Evolutionary conservation across 1,284 basidiomycete species (phyloP).

Genomic region (Ceratobasidium sp.): DNA sequence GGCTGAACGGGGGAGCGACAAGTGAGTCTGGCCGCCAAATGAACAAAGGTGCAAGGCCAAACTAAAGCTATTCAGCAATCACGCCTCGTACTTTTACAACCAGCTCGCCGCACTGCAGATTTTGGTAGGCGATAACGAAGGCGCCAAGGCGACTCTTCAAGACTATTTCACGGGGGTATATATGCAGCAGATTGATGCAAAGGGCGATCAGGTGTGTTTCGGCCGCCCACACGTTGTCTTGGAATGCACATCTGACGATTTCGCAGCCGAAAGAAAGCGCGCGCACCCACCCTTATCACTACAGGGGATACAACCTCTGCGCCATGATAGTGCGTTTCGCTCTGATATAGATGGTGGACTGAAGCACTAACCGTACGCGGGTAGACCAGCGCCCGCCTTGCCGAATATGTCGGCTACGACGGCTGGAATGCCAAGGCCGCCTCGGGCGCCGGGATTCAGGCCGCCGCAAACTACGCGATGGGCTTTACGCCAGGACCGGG

Average conservation of each 20-base stretch:
- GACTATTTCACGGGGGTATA: conserved; percentile 60
- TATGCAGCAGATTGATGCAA: conserved; percentile 59
- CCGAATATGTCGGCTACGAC: conserved; percentile 58
- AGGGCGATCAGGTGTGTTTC: conserved; percentile 59
- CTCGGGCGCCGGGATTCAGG: conserved; percentile 62
- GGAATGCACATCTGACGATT: not conserved
- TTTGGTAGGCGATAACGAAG: conserved; percentile 56
- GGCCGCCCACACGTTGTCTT: not conserved
- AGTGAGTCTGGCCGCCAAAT: conserved; percentile 40
- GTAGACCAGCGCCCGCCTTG: conserved; percentile 64
- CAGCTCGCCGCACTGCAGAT: conserved; percentile 61
- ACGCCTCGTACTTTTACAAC: conserved; percentile 53
- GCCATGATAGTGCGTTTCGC: conserved; percentile 48
- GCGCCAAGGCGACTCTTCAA: conserved; percentile 55
- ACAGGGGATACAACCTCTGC: conserved; percentile 49
- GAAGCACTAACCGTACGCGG: not conserved
- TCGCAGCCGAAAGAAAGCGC: conserved; percentile 56
- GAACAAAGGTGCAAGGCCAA: not conserved
- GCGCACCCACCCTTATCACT: conserved; percentile 46
- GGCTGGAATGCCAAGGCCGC: conserved; percentile 61
- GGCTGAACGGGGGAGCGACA: conserved; percentile 47
- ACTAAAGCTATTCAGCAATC: conserved; percentile 45
- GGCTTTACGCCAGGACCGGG: conserved; percentile 51
- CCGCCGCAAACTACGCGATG: conserved; percentile 65
- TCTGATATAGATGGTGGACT: not conserved